Evolutionary conservation across 2,329 filamentous ascomycete genomes (phyloP).

Genomic region (Diplodia scrobiculata): DNA sequence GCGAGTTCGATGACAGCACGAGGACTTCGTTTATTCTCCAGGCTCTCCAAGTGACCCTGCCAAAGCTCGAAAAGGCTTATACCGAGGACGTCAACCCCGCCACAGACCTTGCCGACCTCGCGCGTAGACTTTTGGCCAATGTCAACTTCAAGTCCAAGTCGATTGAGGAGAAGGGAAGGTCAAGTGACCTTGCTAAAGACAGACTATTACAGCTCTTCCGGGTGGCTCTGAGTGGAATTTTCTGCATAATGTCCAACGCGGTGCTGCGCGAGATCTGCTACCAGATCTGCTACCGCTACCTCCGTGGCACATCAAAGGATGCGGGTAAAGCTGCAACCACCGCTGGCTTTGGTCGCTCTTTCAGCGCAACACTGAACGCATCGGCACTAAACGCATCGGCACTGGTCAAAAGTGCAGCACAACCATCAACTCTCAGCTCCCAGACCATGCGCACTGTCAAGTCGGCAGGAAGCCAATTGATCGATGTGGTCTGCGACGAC

Average conservation of each 20-base stretch:
- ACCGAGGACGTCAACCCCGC: constrained; percentile 69
- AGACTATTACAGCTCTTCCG: constrained; percentile 91
- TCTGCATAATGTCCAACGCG: constrained; percentile 69
- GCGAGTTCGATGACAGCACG: constrained; percentile 72
- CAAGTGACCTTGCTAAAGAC: constrained; percentile 76
- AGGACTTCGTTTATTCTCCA: constrained; percentile 81
- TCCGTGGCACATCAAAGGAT: constrained; percentile 64
- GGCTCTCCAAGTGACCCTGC: constrained; percentile 81
- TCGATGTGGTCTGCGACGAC: constrained; percentile 90
- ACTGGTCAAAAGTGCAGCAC: constrained; percentile 1
- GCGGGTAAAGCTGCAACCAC: constrained; percentile 35
- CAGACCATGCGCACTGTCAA: constrained; percentile 71
- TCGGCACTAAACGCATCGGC: constrained; percentile 20
- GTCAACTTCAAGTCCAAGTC: constrained; percentile 60
- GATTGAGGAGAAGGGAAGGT: constrained; percentile 14
- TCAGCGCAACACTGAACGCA: constrained; percentile 17
- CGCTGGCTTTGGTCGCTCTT: constrained; percentile 39
- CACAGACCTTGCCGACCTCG: constrained; percentile 74
- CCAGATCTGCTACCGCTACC: constrained; percentile 84
- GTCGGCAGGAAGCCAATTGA: constrained; percentile 75
- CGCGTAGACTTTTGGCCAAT: constrained; percentile 70
- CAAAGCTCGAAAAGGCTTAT: constrained; percentile 79
- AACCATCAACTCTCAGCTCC: constrained; percentile 45
- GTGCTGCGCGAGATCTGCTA: constrained; percentile 83
- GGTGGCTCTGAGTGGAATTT: constrained; percentile 76